phyloP scores from a whole-genome alignment of 805 yeast genomes.

The Wickerhamiella dianesei region DNA sequence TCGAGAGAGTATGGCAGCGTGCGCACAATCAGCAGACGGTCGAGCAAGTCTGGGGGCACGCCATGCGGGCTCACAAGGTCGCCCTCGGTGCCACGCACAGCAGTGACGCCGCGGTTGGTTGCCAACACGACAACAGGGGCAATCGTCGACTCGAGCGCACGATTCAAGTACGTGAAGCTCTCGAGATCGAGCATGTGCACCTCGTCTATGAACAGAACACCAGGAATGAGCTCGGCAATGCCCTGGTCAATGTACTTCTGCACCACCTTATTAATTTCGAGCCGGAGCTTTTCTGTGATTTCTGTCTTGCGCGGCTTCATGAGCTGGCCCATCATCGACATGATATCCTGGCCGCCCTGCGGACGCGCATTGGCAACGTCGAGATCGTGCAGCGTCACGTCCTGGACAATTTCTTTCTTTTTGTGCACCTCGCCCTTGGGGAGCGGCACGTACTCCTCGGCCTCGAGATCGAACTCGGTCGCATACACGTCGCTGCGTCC shows the following conservation, averaged over 20 bases:
- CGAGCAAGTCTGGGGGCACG: slow-evolving; percentile 87
- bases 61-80: slow-evolving; percentile 88
- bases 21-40: slow-evolving; percentile 79
- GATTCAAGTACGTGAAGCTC: slow-evolving; percentile 86
- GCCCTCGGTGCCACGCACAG: slow-evolving; percentile 69
- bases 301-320: slow-evolving; percentile 94
- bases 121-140: slow-evolving; percentile 95
- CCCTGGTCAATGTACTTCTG: slow-evolving; percentile 96
- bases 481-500: slow-evolving; percentile 99
- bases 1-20: slow-evolving; percentile 78
- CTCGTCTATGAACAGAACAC: slow-evolving; percentile 94
- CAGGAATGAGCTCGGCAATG: slow-evolving; percentile 93
- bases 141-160: slow-evolving; percentile 81
- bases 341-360: slow-evolving; percentile 90
- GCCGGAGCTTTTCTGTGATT: slow-evolving; percentile 86
- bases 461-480: slow-evolving; percentile 94
- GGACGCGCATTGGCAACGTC: slow-evolving; percentile 96
- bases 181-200: slow-evolving; percentile 97
- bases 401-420: slow-evolving; percentile 95
- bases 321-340: slow-evolving; percentile 93
- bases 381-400: slow-evolving; percentile 88
- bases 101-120: slow-evolving; percentile 86
- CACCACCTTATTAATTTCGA: slow-evolving; percentile 90
- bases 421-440: slow-evolving; percentile 99
- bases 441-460: slow-evolving; percentile 95